Evolutionary conservation across 2,329 filamentous ascomycete species (phyloP), one percentile per base, ranked within the genome.

Genomic region (Claviceps lovelessii): DNA sequence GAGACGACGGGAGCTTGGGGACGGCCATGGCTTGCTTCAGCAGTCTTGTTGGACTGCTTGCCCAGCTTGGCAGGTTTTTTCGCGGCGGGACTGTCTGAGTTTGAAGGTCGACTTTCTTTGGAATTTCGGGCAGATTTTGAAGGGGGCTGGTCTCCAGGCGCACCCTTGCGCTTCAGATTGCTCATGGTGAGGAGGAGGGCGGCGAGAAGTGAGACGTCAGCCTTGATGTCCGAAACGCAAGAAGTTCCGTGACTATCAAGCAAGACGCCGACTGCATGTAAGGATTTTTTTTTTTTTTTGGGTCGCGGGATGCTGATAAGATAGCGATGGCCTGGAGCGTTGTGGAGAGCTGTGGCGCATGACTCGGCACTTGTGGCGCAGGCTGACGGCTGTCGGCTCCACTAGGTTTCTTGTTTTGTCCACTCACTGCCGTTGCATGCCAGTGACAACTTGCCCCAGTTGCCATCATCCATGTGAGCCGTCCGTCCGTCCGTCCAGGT

Each of bases 101-200:
- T 80, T 49, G 76, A 72, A 29, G 76, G 75, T 54, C 74, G 68
- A 42, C 70, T 67, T 53, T 74, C 72, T 60, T 72, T 71, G 52
- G 69, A 67, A 31, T 71, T 69, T 61, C 76, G 77, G 51, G 73
- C 68, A 42, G 72, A 70, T 61, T 80, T 80, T 23, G 74, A 59
- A 54, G 75, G 67, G 54, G 74, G 71, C 63, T 75, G 68, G 62
- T 71, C 75, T 45, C 72, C 75, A 28, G 78, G 77, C 63, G 75
- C 76, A 67, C 77, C 76, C 68, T 81, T 81, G 63, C 78, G 72
- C 64, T 81, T 81, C 58, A 80, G 70, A 53, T 74, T 72, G 64
- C 75, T 76, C 78, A 81, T 81, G 55, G 51, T 73, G 60, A 65
- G 62, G 62, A 17, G 2, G 45, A 35, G 23, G 33, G 51, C 52